A percentile compares a stretch with the other conserved stretches of the same genome.
phyloP scores from a whole-genome alignment of 768 basidiomycete species.

The Trametes coccinea region DNA sequence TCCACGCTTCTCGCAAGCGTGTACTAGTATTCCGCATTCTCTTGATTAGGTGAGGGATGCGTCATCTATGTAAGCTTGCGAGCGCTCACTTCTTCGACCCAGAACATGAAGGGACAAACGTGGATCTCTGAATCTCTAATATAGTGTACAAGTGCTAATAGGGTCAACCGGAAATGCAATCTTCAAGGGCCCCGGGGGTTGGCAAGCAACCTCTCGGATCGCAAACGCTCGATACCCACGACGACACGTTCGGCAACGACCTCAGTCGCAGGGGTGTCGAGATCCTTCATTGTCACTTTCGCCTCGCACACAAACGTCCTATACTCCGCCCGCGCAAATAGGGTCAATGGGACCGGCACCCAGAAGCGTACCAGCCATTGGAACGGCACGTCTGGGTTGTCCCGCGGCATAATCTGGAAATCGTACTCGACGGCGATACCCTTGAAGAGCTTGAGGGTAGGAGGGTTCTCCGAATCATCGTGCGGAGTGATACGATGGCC shows the following conservation, averaged over 20 bases:
- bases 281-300: slow-evolving; percentile 24
- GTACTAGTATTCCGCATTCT: no score
- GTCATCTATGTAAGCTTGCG: no score
- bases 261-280: background rate
- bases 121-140: no score
- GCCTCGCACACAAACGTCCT: slow-evolving; percentile 42
- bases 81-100: no score
- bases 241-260: background rate
- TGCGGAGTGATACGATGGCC: background rate
- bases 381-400: background rate
- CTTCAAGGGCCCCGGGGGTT: background rate
- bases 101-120: no score
- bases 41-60: no score
- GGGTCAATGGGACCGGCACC: slow-evolving; percentile 46
- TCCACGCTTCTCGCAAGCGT: no score
- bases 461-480: background rate
- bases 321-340: slow-evolving; percentile 50
- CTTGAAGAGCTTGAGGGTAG: background rate
- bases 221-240: slow-evolving; percentile 2
- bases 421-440: background rate
- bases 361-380: slow-evolving; percentile 40
- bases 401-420: background rate
- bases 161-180: no score
- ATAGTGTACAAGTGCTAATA: no score
- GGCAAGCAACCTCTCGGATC: background rate